phyloP scores from a whole-genome alignment of 345 rosid species.

The Orychophragmus violaceus region DNA sequence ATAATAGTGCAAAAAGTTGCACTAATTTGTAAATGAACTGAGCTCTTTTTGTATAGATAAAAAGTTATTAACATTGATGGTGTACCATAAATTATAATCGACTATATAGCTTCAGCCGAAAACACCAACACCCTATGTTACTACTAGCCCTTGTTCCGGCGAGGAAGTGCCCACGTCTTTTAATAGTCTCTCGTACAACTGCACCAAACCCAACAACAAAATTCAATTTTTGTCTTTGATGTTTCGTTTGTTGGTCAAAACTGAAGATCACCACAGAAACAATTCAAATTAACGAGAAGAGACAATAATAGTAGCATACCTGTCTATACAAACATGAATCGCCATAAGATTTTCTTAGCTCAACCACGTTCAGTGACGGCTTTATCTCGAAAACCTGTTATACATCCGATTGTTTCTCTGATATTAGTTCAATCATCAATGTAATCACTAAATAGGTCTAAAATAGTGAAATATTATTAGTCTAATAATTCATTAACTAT shows the following conservation, averaged over 20 bases:
- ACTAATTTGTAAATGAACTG: neutral
- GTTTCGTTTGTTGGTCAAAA: neutral
- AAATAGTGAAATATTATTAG: neutral
- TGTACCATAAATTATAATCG: constrained; percentile 1
- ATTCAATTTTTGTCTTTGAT: neutral
- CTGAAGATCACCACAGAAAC: neutral
- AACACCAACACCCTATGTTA: constrained; percentile 19
- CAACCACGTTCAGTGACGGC: constrained; percentile 72
- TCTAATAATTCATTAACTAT: neutral
- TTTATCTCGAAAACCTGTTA: constrained; percentile 79
- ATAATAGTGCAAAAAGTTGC: neutral
- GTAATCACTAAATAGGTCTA: neutral
- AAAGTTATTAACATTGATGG: constrained; percentile 3
- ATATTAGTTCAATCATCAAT: constrained; percentile 10
- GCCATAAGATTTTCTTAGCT: constrained; percentile 74
- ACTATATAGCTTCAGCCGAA: neutral
- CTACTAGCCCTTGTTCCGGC: constrained; percentile 27
- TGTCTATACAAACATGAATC: constrained; percentile 74
- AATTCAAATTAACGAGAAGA: neutral
- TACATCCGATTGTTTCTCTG: neutral
- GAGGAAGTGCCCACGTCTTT: constrained; percentile 54
- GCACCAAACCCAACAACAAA: constrained; percentile 27
- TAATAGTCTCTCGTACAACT: constrained; percentile 70
- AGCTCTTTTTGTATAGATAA: neutral
- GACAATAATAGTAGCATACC: constrained; percentile 32